phyloP scores from a whole-genome alignment of 805 yeast species.

The Kodamaea kaohsiungensis region DNA sequence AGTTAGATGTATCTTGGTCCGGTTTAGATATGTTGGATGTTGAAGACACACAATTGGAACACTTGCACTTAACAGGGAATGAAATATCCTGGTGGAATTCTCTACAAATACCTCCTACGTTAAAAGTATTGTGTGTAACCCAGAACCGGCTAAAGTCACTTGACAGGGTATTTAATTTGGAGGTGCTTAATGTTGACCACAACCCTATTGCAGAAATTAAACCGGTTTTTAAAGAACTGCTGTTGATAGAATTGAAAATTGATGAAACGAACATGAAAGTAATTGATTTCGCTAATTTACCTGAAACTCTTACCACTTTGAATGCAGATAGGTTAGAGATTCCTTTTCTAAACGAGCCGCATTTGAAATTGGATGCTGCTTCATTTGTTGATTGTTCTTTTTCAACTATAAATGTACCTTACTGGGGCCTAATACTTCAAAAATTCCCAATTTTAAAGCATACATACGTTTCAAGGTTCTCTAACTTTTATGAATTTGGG shows the following conservation, averaged over 20 bases:
- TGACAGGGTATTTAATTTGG: neutral
- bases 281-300: neutral
- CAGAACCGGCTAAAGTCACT: neutral
- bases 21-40: neutral
- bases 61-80: slow-evolving; percentile 2
- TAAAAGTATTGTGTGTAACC: neutral
- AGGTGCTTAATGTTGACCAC: neutral
- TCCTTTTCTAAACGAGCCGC: neutral
- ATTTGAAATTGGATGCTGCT: neutral
- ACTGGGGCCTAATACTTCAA: slow-evolving; percentile 2
- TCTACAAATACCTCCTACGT: neutral
- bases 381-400: neutral
- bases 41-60: neutral
- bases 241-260: neutral
- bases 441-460: neutral
- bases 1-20: neutral
- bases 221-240: neutral
- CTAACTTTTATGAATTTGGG: neutral
- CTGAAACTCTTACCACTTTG: neutral
- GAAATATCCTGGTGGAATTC: neutral
- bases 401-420: neutral
- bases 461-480: neutral
- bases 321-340: neutral
- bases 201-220: neutral
- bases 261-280: neutral